Evolutionary conservation across 1,139 yeast species (phyloP).

Genomic region (Kodamaea alishanica): DNA sequence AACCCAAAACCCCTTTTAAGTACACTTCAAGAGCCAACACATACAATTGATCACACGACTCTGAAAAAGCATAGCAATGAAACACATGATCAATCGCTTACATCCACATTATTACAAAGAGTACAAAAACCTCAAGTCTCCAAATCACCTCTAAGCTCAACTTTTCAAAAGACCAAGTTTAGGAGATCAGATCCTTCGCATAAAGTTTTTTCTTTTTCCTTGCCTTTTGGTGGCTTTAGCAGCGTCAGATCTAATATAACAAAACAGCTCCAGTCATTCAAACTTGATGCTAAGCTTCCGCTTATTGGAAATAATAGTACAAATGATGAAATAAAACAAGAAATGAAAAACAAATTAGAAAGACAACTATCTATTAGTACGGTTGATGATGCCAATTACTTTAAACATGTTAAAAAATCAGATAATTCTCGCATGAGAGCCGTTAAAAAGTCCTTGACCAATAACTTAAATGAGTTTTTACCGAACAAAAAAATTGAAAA

Average conservation of each 20-base stretch:
- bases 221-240: constrained; percentile 37
- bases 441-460: constrained; percentile 56
- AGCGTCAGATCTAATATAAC: constrained; percentile 24
- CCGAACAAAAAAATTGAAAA: constrained; percentile 26
- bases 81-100: too few species aligned
- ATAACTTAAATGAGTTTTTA: constrained; percentile 41
- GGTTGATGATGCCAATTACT: constrained; percentile 59
- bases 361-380: constrained; percentile 60
- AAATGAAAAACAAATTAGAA: constrained; percentile 44
- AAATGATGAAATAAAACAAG: constrained; percentile 23
- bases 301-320: constrained; percentile 18
- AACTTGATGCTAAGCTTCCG: constrained; percentile 23
- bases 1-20: neutral
- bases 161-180: neutral
- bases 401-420: constrained; percentile 51
- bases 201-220: constrained; percentile 41
- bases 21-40: neutral
- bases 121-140: too few species aligned
- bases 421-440: constrained; percentile 71
- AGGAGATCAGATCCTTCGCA: neutral
- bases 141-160: neutral
- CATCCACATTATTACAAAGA: too few species aligned
- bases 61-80: too few species aligned
- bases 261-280: constrained; percentile 21
- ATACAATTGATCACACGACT: too few species aligned